A percentile compares a stretch with the other conserved stretches of the same genome.
Evolutionary conservation across 441 rosid genomes (phyloP).

Genomic region (Jatropha podagrica): DNA sequence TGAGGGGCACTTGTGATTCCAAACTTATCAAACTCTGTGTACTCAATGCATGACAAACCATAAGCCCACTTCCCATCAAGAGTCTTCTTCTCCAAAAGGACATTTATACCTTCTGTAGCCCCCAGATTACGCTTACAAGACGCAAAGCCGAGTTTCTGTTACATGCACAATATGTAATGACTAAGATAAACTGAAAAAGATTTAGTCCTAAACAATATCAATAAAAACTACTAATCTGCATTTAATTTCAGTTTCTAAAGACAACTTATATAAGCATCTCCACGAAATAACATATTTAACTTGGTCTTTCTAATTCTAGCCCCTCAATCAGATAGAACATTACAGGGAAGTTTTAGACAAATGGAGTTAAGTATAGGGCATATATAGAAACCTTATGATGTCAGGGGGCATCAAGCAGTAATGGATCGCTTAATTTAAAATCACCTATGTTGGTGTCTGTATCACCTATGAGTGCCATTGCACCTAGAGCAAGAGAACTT

Average conservation of each 20-base stretch:
- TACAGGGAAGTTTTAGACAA: not conserved
- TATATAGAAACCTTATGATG: not conserved
- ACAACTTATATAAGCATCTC: not conserved
- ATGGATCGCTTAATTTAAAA: not conserved
- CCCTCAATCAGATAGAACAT: not conserved
- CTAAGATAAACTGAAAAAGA: constrained; percentile 4
- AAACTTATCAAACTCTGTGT: constrained; percentile 83
- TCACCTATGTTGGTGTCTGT: no score
- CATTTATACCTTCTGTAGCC: constrained; percentile 89
- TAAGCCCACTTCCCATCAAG: constrained; percentile 86
- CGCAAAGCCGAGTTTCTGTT: constrained; percentile 92
- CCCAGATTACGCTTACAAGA: constrained; percentile 81
- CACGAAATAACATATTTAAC: not conserved
- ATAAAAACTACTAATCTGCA: not conserved
- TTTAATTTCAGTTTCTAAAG: not conserved
- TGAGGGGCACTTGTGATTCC: constrained; percentile 46
- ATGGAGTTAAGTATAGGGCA: not conserved
- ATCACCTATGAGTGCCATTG: no score
- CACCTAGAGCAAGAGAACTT: no score
- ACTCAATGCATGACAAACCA: constrained; percentile 93
- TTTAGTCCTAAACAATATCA: not conserved
- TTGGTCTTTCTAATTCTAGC: not conserved
- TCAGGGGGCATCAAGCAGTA: not conserved
- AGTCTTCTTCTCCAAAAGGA: constrained; percentile 78
- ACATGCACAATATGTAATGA: constrained; percentile 24